A percentile compares a stretch with the other conserved stretches of the same genome.
Evolutionary conservation across 305 asterid species (phyloP).

Genomic region (Solanum hybrid): DNA sequence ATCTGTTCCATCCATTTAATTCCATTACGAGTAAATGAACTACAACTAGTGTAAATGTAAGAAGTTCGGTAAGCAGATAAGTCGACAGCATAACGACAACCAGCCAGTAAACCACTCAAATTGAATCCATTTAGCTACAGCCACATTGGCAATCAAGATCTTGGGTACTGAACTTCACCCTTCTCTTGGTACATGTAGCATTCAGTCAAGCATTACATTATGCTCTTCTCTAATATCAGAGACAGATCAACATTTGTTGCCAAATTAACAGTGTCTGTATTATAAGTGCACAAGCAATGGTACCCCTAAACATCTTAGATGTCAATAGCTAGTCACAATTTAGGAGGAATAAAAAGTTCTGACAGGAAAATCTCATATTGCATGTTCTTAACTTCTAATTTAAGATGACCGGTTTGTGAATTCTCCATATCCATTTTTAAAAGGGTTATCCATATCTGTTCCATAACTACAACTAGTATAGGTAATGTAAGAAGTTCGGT

Average conservation of each 20-base stretch:
- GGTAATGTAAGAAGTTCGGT: conserved; percentile 13
- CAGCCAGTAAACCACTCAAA: too few species aligned
- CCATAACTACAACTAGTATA: background rate
- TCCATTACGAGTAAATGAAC: background rate
- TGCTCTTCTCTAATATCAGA: background rate
- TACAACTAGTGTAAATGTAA: background rate
- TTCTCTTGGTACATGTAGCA: conserved; percentile 16
- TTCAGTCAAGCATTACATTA: background rate
- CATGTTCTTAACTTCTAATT: background rate
- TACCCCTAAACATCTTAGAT: background rate
- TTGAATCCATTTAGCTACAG: too few species aligned
- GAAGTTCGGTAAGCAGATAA: too few species aligned
- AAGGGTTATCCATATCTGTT: background rate
- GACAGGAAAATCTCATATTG: background rate
- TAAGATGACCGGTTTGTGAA: background rate
- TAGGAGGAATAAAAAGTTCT: background rate
- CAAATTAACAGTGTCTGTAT: background rate
- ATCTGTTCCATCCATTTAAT: conserved; percentile 7
- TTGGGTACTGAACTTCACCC: conserved; percentile 7
- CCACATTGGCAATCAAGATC: conserved; percentile 8
- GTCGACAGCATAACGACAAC: too few species aligned
- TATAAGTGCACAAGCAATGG: background rate
- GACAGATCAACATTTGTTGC: background rate
- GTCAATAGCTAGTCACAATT: background rate
- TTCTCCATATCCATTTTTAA: background rate